Evolutionary conservation across 441 rosid species (phyloP).

Genomic region (Populus hybrid): DNA sequence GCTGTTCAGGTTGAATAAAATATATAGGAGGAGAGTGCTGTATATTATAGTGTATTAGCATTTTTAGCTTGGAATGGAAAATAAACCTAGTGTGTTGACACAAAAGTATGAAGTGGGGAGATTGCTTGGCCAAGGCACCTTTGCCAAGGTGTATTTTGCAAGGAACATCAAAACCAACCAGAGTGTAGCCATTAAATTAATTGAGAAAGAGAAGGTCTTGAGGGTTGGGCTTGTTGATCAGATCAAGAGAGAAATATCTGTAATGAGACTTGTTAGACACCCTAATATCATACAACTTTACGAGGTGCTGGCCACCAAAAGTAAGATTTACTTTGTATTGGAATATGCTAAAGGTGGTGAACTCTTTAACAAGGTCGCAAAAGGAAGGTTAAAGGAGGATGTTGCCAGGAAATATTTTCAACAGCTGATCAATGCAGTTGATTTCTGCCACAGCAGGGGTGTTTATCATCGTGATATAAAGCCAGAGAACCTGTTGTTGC

Average conservation of each 20-base stretch:
- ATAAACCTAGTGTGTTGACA: conserved; percentile 67
- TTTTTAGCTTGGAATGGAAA: conserved; percentile 52
- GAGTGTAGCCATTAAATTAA: conserved; percentile 78
- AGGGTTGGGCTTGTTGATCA: conserved; percentile 67
- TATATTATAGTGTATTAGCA: conserved; percentile 7
- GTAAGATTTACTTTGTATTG: conserved; percentile 67
- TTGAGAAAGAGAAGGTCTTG: conserved; percentile 71
- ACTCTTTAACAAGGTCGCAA: conserved; percentile 74
- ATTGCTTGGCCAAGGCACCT: conserved; percentile 84
- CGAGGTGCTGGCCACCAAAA: conserved; percentile 87
- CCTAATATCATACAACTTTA: conserved; percentile 68
- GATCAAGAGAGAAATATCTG: conserved; percentile 82
- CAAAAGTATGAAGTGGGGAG: conserved; percentile 73
- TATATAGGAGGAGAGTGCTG: conserved; percentile 7
- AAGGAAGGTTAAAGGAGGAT: conserved; percentile 71
- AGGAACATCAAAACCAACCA: conserved; percentile 52
- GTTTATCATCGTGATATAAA: conserved; percentile 87
- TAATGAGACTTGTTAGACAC: conserved; percentile 79
- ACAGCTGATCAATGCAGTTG: conserved; percentile 72
- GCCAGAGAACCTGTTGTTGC: conserved; percentile 72
- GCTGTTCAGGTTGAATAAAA: conserved; percentile 7
- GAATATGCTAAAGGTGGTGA: conserved; percentile 91
- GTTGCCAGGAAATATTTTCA: conserved; percentile 64
- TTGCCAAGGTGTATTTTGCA: conserved; percentile 84
- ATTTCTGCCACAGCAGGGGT: conserved; percentile 74